Evolutionary conservation across 768 basidiomycete species (phyloP).

Genomic region (Termitomyces sp.): DNA sequence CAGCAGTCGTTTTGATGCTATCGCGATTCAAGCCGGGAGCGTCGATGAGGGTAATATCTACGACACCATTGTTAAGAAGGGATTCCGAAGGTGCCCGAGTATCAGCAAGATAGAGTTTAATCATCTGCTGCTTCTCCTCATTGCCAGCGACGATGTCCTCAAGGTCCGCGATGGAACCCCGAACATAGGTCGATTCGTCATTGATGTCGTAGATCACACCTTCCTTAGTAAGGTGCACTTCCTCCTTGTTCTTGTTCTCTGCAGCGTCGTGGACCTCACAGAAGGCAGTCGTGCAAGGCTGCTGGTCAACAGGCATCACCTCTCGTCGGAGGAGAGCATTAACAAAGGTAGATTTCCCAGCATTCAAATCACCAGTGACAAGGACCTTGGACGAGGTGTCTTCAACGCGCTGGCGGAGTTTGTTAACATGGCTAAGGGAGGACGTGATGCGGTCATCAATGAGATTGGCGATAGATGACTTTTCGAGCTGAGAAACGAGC

Average conservation of each 20-base stretch:
- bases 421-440: slow-evolving; percentile 74
- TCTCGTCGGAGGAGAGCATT: slow-evolving; percentile 88
- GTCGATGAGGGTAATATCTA: slow-evolving; percentile 97
- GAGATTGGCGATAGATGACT: slow-evolving; percentile 86
- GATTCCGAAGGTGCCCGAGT: slow-evolving; percentile 73
- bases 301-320: slow-evolving; percentile 96
- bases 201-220: slow-evolving; percentile 59
- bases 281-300: slow-evolving; percentile 95
- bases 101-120: slow-evolving; percentile 89
- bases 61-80: slow-evolving; percentile 89
- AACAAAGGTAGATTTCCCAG: slow-evolving; percentile 97
- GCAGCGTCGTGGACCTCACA: slow-evolving; percentile 92
- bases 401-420: slow-evolving; percentile 79
- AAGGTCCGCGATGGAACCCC: slow-evolving; percentile 59
- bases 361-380: slow-evolving; percentile 96
- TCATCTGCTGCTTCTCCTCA: slow-evolving; percentile 62
- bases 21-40: slow-evolving; percentile 97
- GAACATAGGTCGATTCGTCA: slow-evolving; percentile 74
- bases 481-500: slow-evolving; percentile 90
- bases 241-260: slow-evolving; percentile 75
- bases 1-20: slow-evolving; percentile 87
- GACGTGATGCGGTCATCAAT: slow-evolving; percentile 78
- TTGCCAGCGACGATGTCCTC: slow-evolving; percentile 76
- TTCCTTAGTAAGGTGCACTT: slow-evolving; percentile 78
- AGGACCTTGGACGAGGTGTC: slow-evolving; percentile 95